Percentiles rank a stretch among this genome's conserved stretches.
Evolutionary conservation across 2,329 filamentous ascomycete species (phyloP).

Genomic region (Alternaria panax): DNA sequence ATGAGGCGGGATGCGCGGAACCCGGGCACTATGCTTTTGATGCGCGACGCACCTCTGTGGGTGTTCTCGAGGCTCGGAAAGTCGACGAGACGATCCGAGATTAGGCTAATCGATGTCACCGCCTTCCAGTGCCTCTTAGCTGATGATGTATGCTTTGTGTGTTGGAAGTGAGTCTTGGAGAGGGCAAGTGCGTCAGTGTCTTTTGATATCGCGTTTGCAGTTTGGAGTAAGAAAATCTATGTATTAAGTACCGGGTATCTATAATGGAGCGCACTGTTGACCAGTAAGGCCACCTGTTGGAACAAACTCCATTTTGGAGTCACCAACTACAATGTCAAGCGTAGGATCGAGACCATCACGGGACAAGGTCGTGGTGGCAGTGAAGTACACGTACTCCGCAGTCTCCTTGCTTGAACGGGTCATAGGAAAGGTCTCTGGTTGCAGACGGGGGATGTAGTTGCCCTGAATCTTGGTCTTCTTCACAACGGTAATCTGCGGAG

Average conservation of each 20-base stretch:
- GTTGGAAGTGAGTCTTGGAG: background rate
- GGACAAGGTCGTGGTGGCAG: background rate
- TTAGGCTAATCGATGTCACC: background rate
- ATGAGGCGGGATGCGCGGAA: background rate
- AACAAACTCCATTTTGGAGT: slow-evolving; percentile 4
- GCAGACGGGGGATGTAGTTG: slow-evolving; percentile 6
- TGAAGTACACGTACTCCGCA: slow-evolving; percentile 11
- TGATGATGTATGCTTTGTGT: background rate
- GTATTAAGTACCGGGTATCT: background rate
- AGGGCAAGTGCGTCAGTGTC: background rate
- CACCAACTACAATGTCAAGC: slow-evolving; percentile 11
- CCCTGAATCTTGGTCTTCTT: slow-evolving; percentile 1
- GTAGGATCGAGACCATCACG: background rate
- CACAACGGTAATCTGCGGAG: slow-evolving; percentile 4
- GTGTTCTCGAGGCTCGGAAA: background rate
- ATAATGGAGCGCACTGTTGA: background rate
- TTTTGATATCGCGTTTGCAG: accelerated
- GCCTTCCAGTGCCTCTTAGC: background rate
- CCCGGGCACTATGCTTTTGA: background rate
- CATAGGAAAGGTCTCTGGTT: slow-evolving; percentile 1
- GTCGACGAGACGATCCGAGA: background rate
- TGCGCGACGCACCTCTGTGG: background rate
- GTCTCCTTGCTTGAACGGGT: background rate
- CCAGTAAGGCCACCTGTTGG: background rate
- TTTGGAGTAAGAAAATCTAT: background rate